These are phyloP conservation scores for Schwanniomyces occidentalis DNA, from an alignment of 805 yeast genomes.

Conservation along the genomic window DNA sequence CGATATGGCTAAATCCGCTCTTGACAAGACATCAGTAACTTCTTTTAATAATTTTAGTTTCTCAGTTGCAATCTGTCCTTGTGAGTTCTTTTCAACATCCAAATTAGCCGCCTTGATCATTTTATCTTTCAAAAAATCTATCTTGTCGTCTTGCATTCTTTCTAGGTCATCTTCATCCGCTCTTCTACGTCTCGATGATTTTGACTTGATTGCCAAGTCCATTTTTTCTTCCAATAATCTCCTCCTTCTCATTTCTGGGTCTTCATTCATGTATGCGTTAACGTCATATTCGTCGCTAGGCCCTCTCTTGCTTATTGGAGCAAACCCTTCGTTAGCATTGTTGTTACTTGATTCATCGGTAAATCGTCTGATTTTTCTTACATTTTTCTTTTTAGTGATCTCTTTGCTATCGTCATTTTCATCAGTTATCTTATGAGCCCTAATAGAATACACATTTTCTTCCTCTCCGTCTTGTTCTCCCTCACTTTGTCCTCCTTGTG, in stretches of 20 bases:
- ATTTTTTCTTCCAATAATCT: constrained; percentile 78
- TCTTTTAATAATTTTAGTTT: constrained; percentile 79
- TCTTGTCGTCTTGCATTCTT: constrained; percentile 89
- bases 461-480: constrained; percentile 9
- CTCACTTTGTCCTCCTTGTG: neutral
- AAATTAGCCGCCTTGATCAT: constrained; percentile 87
- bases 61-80: constrained; percentile 68
- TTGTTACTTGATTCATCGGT: constrained; percentile 4
- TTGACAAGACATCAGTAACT: constrained; percentile 72
- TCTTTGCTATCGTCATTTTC: constrained; percentile 9
- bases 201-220: constrained; percentile 71
- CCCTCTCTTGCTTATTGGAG: constrained; percentile 7
- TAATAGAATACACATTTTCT: constrained; percentile 23
- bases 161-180: constrained; percentile 93
- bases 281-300: constrained; percentile 1
- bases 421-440: constrained; percentile 20
- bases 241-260: constrained; percentile 51
- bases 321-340: constrained; percentile 13
- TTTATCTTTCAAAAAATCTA: constrained; percentile 75
- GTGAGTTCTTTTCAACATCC: constrained; percentile 62
- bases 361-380: constrained; percentile 18
- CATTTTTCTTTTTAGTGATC: constrained; percentile 27
- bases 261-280: constrained; percentile 27
- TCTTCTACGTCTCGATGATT: constrained; percentile 59
- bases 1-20: constrained; percentile 86